Base-by-base conservation (phyloP, 495 filamentous ascomycete species). In the Parmelia sp. region DNA sequence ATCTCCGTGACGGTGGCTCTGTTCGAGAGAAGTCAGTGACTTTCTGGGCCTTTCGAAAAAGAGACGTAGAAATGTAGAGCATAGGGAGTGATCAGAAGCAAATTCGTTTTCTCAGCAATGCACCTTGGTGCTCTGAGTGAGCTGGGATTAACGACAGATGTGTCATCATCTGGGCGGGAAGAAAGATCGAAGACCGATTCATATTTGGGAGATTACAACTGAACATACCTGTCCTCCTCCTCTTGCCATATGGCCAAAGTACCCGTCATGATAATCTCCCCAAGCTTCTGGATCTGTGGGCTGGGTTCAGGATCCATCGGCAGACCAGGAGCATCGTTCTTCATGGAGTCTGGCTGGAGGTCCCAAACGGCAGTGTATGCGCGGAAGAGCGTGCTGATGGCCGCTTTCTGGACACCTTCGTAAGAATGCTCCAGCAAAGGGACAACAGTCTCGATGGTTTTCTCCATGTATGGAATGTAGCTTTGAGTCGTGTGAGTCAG, bases 81-180 rank as follows among this genome's bases (percentile, higher is more conserved):
- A 33, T 45, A 17, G 58, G 65, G 47, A 70, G 74, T 71, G 61
- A 58, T 81, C 77, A 88, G 78, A 78, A 80, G 75, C 76, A 83
- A 80, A 84, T 80, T 90, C 90, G 91, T 79, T 79, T 96, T 94
- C 85, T 82, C 91, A 91, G 87, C 92, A 96, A 33, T 84, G 83
- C 89, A 85, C 39, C 39, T 78, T 82, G 81, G 79, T 79, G 89
- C 85, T 97, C 88, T 88, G 88, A 96, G 93, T 96, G 93, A 97
- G 92, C 91, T 97, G 92, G 92, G 93, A 92, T 88, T 91, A 94
- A 90, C 90, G 90, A 85, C 78, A 76, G 76, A 76, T 83, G 76
- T 77, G 65, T 96, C 90, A 96, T 97, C 92, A 93, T 92, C 74
- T 69, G 71, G 74, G 71, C 25, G 63, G 36, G 44, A 10, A 66